Base-by-base conservation (phyloP, 2,329 filamentous ascomycete species). In the Furcasterigmium sp. region DNA sequence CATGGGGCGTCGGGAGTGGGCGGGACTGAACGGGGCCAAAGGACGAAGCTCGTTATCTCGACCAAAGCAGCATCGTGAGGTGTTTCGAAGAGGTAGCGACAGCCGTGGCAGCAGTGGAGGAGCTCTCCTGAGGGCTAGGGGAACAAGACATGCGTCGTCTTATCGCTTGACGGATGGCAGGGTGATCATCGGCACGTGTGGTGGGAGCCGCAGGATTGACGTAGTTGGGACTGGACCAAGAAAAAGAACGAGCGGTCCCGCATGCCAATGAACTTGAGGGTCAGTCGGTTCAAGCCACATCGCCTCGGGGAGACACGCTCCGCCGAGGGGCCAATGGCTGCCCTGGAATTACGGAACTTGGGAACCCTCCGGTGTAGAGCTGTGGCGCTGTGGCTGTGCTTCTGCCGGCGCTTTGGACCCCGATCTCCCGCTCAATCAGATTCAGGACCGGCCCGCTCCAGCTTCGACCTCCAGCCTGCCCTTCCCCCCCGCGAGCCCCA, bases 171-270 rank as follows among this genome's bases (percentile, higher is more conserved):
- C 7, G 32, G 32, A 35, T 17, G 32, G n/a, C 32, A 18, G 32
- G n/a, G 15, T 8, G 29, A 32, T 32, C 14, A 17, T 23, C 18
- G 14, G 18, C 14, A 36, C 10, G 17, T 15, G 10, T 18, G 9
- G 15, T 36, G 32, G 37, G 37, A 26, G 37, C n/a, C n/a, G 17
- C 18, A 18, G 38, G 38, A 39, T 40, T 40, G 38, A 40, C 38
- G 38, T 40, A 40, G 38, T 40, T 40, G 28, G 38, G 26, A 28
- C 19, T 14, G 26, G 26, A 32, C 38, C 38, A 40, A 40, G 38
- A 40, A 40, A 40, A 40, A 32, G 38, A n/a, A 26, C 32, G 32
- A 17, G 32, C 38, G 29, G 26, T 40, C 38, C 38, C 26, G 38
- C 38, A 32, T 40, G 38, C 38, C 38, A 40, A 40, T n/a, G 38